Evolutionary conservation across 1,284 basidiomycete species (phyloP).

Genomic region (Tilletia indica): DNA sequence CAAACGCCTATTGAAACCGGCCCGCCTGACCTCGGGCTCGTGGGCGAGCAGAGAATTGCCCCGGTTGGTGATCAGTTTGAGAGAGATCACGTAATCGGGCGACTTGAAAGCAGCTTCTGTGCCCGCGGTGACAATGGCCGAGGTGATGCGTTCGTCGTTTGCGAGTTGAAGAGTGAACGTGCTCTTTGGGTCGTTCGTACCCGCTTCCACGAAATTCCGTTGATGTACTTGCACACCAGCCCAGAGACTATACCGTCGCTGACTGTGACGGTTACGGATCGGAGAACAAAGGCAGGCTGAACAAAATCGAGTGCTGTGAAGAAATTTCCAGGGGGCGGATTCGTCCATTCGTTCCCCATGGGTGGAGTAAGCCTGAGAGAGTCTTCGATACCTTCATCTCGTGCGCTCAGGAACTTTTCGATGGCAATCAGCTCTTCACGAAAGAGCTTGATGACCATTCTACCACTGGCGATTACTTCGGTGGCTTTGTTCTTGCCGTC

Average conservation of each 20-base stretch:
- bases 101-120: slow-evolving; percentile 1
- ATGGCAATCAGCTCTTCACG: background rate
- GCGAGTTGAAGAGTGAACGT: no score
- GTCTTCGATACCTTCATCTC: slow-evolving; percentile 15
- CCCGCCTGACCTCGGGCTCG: background rate
- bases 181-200: background rate
- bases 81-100: background rate
- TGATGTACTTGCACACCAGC: slow-evolving; percentile 14
- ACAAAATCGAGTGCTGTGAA: slow-evolving; percentile 19
- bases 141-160: slow-evolving; percentile 14
- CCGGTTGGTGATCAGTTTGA: slow-evolving; percentile 4
- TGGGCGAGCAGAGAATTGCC: background rate
- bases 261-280: background rate
- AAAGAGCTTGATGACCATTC: background rate
- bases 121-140: slow-evolving; percentile 6
- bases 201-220: slow-evolving; percentile 17
- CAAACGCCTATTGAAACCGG: slow-evolving; percentile 1
- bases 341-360: slow-evolving; percentile 2
- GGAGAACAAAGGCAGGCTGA: slow-evolving; percentile 14
- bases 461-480: background rate
- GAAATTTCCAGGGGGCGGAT: background rate
- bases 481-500: background rate
- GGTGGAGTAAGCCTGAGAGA: slow-evolving; percentile 12
- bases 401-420: slow-evolving; percentile 11
- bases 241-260: slow-evolving; percentile 8